Base-by-base conservation (phyloP, 345 rosid genomes). In the Capsella bursapastoris region DNA sequence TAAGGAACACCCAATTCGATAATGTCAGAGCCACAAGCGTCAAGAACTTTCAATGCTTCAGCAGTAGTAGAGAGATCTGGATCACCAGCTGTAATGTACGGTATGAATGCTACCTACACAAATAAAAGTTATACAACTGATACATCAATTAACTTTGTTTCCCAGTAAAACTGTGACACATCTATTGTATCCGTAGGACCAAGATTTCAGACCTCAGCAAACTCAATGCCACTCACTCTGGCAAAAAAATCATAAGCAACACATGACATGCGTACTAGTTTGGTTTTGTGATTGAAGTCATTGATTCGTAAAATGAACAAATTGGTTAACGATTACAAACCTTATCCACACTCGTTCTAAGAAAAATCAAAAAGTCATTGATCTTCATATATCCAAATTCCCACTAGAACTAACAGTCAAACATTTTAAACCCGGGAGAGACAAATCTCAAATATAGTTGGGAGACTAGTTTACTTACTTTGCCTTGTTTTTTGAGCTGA, bases 61-160 rank as follows among this genome's bases (percentile, higher is more conserved):
- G 93, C 96, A 10, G 97, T 89, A 44, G 98, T 90, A 41, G 96
- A 84, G 74, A 92, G 97, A 83, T 95, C 97, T 60, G 99, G 98
- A 69, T 92, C 97, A 65, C 99, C 99, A 18, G 98, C 99, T 27
- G 99, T 95, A 81, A 95, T 95, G 78, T 85, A 89, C 1, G 97
- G 96, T 66, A 92, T 86, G 28, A 90, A 81, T 56, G 99, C 98
- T 76, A 95, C 89, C 99, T 92, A 71, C 83, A 61, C 65, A 61
- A 25, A 75, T 1, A 29, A 37, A 27, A 5, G 9, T 16, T 35
- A 49, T 4, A 67, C 43, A 65, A 56, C 52, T 5, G 47, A 32
- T 12, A 37, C 3, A 45, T 29, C 16, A 59, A 6, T 40, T 1
- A 48, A 40, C 32, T 3, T 34, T 8, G 28, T 2, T 7, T 14